phyloP scores from a whole-genome alignment of 2,329 filamentous ascomycete species.

The Periconia macrospinosa region DNA sequence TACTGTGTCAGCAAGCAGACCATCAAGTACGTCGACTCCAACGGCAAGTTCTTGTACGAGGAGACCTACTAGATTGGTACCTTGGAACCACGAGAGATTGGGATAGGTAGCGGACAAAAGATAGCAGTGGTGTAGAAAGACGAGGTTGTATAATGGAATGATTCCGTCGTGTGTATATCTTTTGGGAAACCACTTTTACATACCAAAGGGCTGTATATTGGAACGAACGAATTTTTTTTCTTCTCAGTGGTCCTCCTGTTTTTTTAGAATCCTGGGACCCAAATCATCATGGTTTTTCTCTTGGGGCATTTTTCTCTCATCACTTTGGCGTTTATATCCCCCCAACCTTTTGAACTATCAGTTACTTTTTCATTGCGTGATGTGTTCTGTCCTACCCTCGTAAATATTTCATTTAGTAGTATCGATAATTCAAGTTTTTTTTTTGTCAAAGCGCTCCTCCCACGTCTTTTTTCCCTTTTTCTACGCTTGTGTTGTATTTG shows the following conservation, averaged over 20 bases:
- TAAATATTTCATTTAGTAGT: too few relatives aligned
- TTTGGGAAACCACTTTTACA: neutral
- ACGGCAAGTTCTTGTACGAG: conserved; percentile 35
- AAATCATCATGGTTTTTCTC: neutral
- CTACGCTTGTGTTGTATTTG: too few relatives aligned
- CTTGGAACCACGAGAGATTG: neutral
- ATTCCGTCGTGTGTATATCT: neutral
- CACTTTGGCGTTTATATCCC: neutral
- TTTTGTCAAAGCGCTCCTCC: neutral
- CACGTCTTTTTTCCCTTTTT: conserved; percentile 28
- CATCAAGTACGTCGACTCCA: conserved; percentile 37
- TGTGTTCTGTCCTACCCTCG: neutral
- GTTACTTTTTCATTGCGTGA: neutral
- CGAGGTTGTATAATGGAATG: neutral
- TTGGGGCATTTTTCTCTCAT: neutral
- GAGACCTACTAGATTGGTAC: conserved; percentile 8
- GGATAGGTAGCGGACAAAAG: neutral
- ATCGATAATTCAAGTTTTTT: neutral
- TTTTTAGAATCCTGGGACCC: conserved; percentile 2
- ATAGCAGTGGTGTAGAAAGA: neutral
- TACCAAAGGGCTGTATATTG: neutral
- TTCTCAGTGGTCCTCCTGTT: too few relatives aligned
- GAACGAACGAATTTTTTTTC: neutral
- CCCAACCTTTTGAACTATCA: neutral
- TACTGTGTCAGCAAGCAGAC: conserved; percentile 36